Evolutionary conservation across 805 yeast genomes (phyloP).

Genomic region (Metschnikowia orientalis): DNA sequence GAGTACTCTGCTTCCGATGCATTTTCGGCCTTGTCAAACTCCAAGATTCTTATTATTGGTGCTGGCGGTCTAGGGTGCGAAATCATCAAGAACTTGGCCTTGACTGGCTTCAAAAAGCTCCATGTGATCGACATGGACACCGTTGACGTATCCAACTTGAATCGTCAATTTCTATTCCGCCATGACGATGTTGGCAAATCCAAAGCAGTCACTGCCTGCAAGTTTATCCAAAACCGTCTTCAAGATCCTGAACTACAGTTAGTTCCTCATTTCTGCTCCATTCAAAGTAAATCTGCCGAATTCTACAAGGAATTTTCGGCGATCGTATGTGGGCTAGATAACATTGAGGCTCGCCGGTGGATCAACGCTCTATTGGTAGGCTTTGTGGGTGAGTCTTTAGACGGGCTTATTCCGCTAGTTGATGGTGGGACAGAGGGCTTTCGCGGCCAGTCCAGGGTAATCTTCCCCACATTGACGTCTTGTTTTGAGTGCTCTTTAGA

Average conservation of each 20-base stretch:
- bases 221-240: slow-evolving; percentile 46
- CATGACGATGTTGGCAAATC: slow-evolving; percentile 56
- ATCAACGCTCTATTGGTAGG: slow-evolving; percentile 66
- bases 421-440: slow-evolving; percentile 98
- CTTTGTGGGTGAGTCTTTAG: slow-evolving; percentile 48
- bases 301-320: slow-evolving; percentile 68
- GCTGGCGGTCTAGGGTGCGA: slow-evolving; percentile 88
- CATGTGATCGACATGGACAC: slow-evolving; percentile 81
- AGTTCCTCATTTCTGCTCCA: slow-evolving; percentile 57
- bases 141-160: slow-evolving; percentile 69
- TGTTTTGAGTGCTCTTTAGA: slow-evolving; percentile 91
- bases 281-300: slow-evolving; percentile 52
- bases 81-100: slow-evolving; percentile 64
- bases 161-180: slow-evolving; percentile 71
- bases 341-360: slow-evolving; percentile 88
- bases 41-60: slow-evolving; percentile 50
- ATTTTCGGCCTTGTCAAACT: slow-evolving; percentile 16
- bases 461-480: slow-evolving; percentile 77
- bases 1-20: slow-evolving; percentile 28
- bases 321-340: slow-evolving; percentile 83
- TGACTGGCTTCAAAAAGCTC: slow-evolving; percentile 61
- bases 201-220: slow-evolving; percentile 64
- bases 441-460: slow-evolving; percentile 84
- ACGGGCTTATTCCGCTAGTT: slow-evolving; percentile 46
- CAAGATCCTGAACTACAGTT: slow-evolving; percentile 37